Evolutionary conservation across 345 rosid species (phyloP).

Genomic region (Angophora floribunda): DNA sequence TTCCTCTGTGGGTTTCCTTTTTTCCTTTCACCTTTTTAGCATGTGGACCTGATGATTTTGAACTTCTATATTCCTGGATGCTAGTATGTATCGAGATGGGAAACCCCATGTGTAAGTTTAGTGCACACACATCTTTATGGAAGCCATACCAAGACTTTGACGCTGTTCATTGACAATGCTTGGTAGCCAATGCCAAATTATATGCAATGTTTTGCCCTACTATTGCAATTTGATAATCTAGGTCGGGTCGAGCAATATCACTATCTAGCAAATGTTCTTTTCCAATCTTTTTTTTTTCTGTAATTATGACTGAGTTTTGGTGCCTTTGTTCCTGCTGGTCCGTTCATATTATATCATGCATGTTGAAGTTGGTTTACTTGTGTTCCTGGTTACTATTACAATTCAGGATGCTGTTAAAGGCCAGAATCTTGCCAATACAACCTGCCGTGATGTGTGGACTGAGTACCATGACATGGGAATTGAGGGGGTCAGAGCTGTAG

Average conservation of each 20-base stretch:
- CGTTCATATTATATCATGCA: not conserved
- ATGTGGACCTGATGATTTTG: not conserved
- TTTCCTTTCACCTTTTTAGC: not conserved
- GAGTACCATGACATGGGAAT: constrained; percentile 93
- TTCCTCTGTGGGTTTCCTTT: not conserved
- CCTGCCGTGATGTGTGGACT: constrained; percentile 86
- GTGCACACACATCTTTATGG: not conserved
- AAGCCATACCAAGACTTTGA: not conserved
- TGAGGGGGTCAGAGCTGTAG: constrained; percentile 76
- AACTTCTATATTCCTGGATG: not conserved
- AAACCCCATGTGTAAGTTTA: not conserved
- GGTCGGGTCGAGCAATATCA: not conserved
- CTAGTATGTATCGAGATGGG: not conserved
- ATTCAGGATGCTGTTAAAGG: constrained; percentile 80
- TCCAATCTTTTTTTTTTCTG: not conserved
- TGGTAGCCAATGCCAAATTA: not conserved
- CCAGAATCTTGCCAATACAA: constrained; percentile 45
- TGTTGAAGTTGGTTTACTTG: not conserved
- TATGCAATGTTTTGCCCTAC: not conserved
- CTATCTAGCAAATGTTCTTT: not conserved
- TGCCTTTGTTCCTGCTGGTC: not conserved
- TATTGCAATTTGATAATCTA: not conserved
- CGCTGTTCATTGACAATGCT: not conserved
- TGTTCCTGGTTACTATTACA: not conserved
- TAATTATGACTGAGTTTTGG: not conserved